Evolutionary conservation across 371 early-diverging fungal genomes (phyloP), one percentile per base, ranked within the genome.

Genomic region (Dichotomocladium elegans): DNA sequence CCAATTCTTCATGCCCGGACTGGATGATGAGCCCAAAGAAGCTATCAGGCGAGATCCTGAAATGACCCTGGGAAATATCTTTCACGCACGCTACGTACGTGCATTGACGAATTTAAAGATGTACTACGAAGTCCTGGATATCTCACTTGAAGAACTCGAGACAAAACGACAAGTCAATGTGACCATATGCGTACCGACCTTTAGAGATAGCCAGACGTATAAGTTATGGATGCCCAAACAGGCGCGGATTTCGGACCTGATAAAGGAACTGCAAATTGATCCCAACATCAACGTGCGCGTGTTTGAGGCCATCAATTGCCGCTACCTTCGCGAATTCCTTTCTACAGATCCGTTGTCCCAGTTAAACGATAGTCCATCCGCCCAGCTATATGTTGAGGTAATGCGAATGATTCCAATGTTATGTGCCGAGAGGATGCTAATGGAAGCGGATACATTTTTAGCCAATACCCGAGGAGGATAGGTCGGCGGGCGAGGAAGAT

Each of bases 81-180:
- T 55, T n/a, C 50, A 60, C 22, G 45, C 44, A n/a, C 26, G 26
- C n/a, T 53, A 44, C 41, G 17, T 21, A 12, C 53, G 34, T 19
- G n/a, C 19, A 3, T 25, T 28, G 8, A 30, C 30, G 15, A 49
- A 52, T 31, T 33, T 53, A 3, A 57, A 51, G 15, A 28, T 95
- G 9, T 80, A 75, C 51, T 97, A 94, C 63, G 96, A 97, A 60
- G 77, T 89, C 28, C 55, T 95, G 49, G 89, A 92, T 31, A 74
- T 94, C 17, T 80, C 82, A 15, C 68, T 95, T 31, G 69, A 73
- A 9, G 93, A 95, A 60, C 72, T 94, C 26, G 95, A 96, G 52
- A 81, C 72, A 37, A 92, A 92, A 63, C 82, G 85, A 30, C 47
- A 42, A 27, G 53, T 90, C 15, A 76, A 77, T 25, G 79, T 90